Base-by-base conservation (phyloP, 805 yeast species). In the Grigorovia jiainica region DNA sequence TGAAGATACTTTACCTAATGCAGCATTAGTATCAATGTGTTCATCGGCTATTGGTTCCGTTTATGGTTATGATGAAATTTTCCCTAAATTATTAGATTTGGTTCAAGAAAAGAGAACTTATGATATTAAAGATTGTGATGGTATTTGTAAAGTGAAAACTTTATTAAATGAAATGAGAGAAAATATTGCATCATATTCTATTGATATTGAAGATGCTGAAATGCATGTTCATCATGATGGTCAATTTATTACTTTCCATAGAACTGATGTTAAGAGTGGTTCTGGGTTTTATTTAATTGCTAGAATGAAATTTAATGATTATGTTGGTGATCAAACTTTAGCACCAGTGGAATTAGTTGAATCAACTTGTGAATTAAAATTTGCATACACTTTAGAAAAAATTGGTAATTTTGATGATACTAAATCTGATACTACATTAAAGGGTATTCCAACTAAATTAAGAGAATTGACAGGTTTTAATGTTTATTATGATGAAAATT, bases 161-260 rank as follows among this genome's bases (percentile, higher is more conserved):
- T 65, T 71, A 44, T 63, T 84, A 41, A 74, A 81, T 55, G 61
- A 60, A 9, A 73, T 83, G n/a, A 70, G 92, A 49, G 63, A 67
- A 34, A 60, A 68, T 9, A 69, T 83, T 39, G 78, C 86, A 1
- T 61, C 60, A 18, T 78, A 79, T 45, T 61, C 61, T 30, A 49
- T 51, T 30, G 61, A 58, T 39, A 57, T 63, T 33, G 71, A 67
- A 42, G 94, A 85, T 48, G 84, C 84, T 52, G 97, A 90, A 62
- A 87, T 85, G 83, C 90, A 85, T 59, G 84, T 90, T 33, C 97
- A 90, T 57, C 96, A 85, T 54, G 95, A 87, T 48, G 95, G 85
- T 11, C 95, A 89, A 60, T 90, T 73, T 60, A 85, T 90, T 44
- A 89, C 97, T 0, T 78, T 90, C 42, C 97, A 90, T 60, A 70